These are phyloP conservation scores for Perkinsus olseni DNA, from an alignment of 169 alveolate genomes.

Conservation along the genomic window DNA sequence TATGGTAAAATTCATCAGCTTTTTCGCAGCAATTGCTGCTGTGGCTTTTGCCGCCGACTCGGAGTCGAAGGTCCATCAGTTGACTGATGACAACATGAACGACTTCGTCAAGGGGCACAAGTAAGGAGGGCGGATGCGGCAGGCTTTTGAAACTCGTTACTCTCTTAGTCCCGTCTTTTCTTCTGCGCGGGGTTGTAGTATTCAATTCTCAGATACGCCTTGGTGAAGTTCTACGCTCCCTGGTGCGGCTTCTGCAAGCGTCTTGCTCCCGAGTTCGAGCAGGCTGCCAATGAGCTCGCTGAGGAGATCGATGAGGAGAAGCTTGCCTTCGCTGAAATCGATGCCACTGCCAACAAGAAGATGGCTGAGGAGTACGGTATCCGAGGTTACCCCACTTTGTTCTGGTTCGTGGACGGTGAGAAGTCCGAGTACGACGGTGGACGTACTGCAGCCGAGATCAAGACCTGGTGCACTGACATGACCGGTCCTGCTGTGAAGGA, in stretches of 20 bases:
- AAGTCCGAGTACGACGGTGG: constrained; percentile 57
- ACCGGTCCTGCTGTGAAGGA: constrained; percentile 67
- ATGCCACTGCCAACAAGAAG: constrained; percentile 33
- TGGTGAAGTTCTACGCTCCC: constrained; percentile 69
- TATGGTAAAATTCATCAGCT: neutral
- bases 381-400: constrained; percentile 31
- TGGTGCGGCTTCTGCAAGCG: constrained; percentile 81
- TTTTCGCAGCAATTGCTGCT: neutral
- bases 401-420: constrained; percentile 30
- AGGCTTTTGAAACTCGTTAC: too few relatives aligned
- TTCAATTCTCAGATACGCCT: constrained; percentile 15
- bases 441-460: constrained; percentile 61
- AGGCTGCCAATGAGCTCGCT: constrained; percentile 38
- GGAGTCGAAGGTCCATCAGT: neutral
- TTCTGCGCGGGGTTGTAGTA: neutral
- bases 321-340: constrained; percentile 33
- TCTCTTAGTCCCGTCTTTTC: too few relatives aligned
- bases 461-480: constrained; percentile 69
- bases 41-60: neutral
- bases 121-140: neutral
- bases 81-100: neutral
- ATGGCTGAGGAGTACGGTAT: constrained; percentile 12
- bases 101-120: neutral
- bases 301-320: constrained; percentile 19
- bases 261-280: constrained; percentile 68